These are phyloP conservation scores for Parathielavia appendiculata DNA, from an alignment of 495 filamentous ascomycete genomes.

Conservation along the genomic window DNA sequence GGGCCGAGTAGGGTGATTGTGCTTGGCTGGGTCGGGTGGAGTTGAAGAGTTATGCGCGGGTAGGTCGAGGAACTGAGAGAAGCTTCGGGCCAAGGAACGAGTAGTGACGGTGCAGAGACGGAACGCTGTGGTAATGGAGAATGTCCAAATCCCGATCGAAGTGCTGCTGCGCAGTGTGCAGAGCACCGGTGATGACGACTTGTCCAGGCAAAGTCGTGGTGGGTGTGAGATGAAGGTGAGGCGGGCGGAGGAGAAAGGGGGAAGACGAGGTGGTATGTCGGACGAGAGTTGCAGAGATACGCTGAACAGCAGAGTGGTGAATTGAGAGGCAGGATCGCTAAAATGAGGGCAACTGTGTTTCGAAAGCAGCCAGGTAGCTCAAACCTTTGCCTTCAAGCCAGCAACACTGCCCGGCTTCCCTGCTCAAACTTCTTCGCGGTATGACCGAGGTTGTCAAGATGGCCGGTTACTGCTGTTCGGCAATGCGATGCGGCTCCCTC, in stretches of 20 bases:
- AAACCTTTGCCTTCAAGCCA: slow-evolving; percentile 36
- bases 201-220: slow-evolving; percentile 5
- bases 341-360: slow-evolving; percentile 24
- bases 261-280: slow-evolving; percentile 17
- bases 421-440: slow-evolving; percentile 11
- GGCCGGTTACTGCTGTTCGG: background rate
- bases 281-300: slow-evolving; percentile 11
- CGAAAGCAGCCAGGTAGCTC: slow-evolving; percentile 32
- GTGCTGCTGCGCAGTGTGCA: slow-evolving; percentile 17
- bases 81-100: slow-evolving; percentile 15
- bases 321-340: slow-evolving; percentile 17
- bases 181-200: slow-evolving; percentile 14
- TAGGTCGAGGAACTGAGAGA: slow-evolving; percentile 26
- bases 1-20: slow-evolving; percentile 24
- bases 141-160: slow-evolving; percentile 20
- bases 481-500: background rate
- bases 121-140: slow-evolving; percentile 22
- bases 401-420: slow-evolving; percentile 21
- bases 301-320: background rate
- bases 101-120: slow-evolving; percentile 18
- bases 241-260: slow-evolving; percentile 10
- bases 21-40: slow-evolving; percentile 29
- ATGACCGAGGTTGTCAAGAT: background rate
- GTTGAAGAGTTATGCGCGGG: slow-evolving; percentile 17
- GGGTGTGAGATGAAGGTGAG: slow-evolving; percentile 15